Percentiles rank a stretch among this genome's conserved stretches.
phyloP scores from a whole-genome alignment of 2,329 filamentous ascomycete species.

The Cladosporium sp. region DNA sequence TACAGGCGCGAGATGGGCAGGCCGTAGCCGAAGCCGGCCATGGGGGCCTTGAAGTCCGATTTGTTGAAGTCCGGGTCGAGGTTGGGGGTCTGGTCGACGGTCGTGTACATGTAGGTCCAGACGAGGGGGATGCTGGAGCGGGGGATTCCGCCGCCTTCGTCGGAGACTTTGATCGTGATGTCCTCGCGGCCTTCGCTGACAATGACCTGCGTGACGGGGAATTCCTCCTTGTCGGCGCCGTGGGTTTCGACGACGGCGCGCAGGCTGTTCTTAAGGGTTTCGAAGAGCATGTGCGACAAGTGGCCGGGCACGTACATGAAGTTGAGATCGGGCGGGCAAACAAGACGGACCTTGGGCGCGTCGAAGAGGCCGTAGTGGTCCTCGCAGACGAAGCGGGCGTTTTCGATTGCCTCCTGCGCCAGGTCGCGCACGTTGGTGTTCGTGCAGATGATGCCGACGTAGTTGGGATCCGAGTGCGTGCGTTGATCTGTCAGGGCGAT shows the following conservation, averaged over 20 bases:
- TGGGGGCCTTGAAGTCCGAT: slow-evolving; percentile 97
- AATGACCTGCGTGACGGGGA: slow-evolving; percentile 94
- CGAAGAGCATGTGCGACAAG: slow-evolving; percentile 97
- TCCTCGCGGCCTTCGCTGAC: slow-evolving; percentile 97
- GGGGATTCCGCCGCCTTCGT: slow-evolving; percentile 94
- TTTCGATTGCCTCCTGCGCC: slow-evolving; percentile 95
- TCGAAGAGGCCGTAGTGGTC: slow-evolving; percentile 98
- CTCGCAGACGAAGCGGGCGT: slow-evolving; percentile 97
- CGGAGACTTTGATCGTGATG: slow-evolving; percentile 96
- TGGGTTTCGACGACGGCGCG: slow-evolving; percentile 94
- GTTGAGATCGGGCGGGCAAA: slow-evolving; percentile 87
- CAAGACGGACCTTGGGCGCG: slow-evolving; percentile 90
- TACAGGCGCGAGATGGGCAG: slow-evolving; percentile 90
- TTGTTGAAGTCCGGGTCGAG: slow-evolving; percentile 97
- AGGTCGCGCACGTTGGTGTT: slow-evolving; percentile 95
- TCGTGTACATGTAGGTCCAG: slow-evolving; percentile 99
- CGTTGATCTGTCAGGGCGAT: slow-evolving; percentile 93
- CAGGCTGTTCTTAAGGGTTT: slow-evolving; percentile 96
- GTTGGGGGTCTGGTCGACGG: slow-evolving; percentile 89
- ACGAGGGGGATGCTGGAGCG: slow-evolving; percentile 88
- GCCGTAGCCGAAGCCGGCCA: slow-evolving; percentile 99
- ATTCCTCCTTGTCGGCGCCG: slow-evolving; percentile 90
- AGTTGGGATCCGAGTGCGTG: slow-evolving; percentile 80
- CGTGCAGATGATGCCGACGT: slow-evolving; percentile 98
- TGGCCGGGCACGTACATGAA: slow-evolving; percentile 99